A percentile compares a stretch with the other conserved stretches of the same genome.
Evolutionary conservation across 495 filamentous ascomycete species (phyloP).

Genomic region (Sordaria brevicollis): DNA sequence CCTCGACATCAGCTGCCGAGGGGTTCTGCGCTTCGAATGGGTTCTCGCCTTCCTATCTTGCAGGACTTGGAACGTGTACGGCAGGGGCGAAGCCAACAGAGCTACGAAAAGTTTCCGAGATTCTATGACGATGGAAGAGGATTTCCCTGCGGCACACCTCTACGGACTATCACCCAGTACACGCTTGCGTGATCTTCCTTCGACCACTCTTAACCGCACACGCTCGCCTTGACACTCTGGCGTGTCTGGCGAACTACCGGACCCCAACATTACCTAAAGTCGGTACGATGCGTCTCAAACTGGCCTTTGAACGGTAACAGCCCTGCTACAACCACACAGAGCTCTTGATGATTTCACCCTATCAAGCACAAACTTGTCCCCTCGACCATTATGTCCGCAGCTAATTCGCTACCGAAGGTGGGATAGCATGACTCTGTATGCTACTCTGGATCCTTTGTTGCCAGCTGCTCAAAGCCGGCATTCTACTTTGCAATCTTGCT

Average conservation of each 20-base stretch:
- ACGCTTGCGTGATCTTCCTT: not conserved
- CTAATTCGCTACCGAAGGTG: not conserved
- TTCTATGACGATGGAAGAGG: not conserved
- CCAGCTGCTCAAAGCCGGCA: not conserved
- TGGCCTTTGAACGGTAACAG: not conserved
- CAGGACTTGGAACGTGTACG: not conserved
- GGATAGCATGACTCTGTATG: not conserved
- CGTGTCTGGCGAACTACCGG: not conserved
- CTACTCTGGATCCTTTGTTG: not conserved
- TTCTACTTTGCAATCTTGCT: not conserved
- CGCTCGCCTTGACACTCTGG: not conserved
- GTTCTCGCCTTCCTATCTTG: not conserved
- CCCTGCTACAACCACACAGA: not conserved
- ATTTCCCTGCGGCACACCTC: not conserved
- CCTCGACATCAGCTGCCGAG: not conserved
- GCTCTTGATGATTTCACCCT: not conserved
- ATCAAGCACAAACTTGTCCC: not conserved
- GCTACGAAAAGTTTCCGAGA: not conserved
- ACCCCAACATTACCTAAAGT: not conserved
- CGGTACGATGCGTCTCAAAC: not conserved
- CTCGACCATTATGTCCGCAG: not conserved
- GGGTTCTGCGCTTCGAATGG: not conserved
- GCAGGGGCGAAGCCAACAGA: not conserved
- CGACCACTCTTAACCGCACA: not conserved
- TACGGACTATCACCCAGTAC: not conserved